Percentiles rank a stretch among this genome's conserved stretches.
phyloP scores from a whole-genome alignment of 192 early-diverging fungal genomes.

The Phycomyces blakesleeanus region DNA sequence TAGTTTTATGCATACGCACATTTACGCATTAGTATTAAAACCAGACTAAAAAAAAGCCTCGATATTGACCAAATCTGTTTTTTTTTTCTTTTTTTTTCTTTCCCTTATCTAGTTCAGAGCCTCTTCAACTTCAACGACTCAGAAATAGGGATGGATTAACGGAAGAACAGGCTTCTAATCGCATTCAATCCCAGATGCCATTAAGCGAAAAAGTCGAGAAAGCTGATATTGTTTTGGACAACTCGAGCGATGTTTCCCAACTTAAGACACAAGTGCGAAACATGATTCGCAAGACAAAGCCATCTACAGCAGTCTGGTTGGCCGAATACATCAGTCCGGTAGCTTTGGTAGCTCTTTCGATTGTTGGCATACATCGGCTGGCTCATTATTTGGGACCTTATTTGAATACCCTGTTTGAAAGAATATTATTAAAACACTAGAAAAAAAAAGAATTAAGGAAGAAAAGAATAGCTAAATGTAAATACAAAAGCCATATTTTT shows the following conservation, averaged over 20 bases:
- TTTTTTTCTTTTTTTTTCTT: no score
- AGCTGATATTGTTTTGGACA: conserved; percentile 85
- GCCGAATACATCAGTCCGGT: conserved; percentile 28
- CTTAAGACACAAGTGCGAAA: conserved; percentile 38
- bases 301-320: conserved; percentile 26
- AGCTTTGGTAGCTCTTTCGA: conserved; percentile 12
- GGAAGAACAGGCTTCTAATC: conserved; percentile 57
- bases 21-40: background rate
- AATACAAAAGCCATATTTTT: no score
- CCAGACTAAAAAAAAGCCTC: conserved; percentile 4
- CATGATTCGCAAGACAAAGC: conserved; percentile 20
- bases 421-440: no score
- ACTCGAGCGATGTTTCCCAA: conserved; percentile 60
- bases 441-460: no score
- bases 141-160: conserved; percentile 66
- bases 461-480: no score
- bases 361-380: background rate
- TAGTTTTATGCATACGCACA: no score
- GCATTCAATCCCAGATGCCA: conserved; percentile 82
- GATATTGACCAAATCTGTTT: no score
- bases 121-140: conserved; percentile 73
- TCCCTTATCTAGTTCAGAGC: conserved; percentile 66
- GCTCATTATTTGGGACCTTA: no score
- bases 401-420: no score
- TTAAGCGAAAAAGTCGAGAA: conserved; percentile 71